phyloP scores from a whole-genome alignment of 2,329 filamentous ascomycete genomes.

The Cercospora nicotianae region DNA sequence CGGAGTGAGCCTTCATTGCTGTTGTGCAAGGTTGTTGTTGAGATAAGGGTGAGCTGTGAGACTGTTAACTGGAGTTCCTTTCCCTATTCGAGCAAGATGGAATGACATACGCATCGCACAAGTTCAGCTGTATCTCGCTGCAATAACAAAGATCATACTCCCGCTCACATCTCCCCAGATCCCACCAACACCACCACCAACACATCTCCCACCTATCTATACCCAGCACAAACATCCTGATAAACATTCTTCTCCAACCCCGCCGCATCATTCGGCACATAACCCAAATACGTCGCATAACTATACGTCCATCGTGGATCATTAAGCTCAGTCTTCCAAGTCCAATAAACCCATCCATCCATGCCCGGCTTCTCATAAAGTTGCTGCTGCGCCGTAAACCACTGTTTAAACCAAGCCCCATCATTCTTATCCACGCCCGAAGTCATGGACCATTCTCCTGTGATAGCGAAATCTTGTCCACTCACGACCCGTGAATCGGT shows the following conservation, averaged over 20 bases:
- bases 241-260: slow-evolving; percentile 18
- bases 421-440: slow-evolving; percentile 12
- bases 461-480: slow-evolving; percentile 15
- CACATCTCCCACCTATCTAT: background rate
- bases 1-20: background rate
- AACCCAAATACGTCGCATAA: slow-evolving; percentile 12
- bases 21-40: background rate
- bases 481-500: slow-evolving; percentile 8
- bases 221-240: slow-evolving; percentile 18
- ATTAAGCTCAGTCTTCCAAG: slow-evolving; percentile 19
- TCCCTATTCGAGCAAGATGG: background rate
- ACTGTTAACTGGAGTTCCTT: background rate
- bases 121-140: background rate
- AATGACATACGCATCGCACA: background rate
- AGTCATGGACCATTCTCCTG: slow-evolving; percentile 18
- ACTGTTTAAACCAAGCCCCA: slow-evolving; percentile 5
- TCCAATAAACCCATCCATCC: slow-evolving; percentile 18
- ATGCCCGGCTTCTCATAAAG: slow-evolving; percentile 17
- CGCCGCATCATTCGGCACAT: slow-evolving; percentile 12
- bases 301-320: slow-evolving; percentile 14
- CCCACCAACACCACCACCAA: background rate
- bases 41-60: background rate
- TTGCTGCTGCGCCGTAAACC: slow-evolving; percentile 18
- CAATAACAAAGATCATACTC: background rate
- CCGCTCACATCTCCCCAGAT: background rate